A percentile compares a stretch with the other conserved stretches of the same genome.
Evolutionary conservation across 1,284 basidiomycete species (phyloP).

Genomic region (Schizophyllum amplum): DNA sequence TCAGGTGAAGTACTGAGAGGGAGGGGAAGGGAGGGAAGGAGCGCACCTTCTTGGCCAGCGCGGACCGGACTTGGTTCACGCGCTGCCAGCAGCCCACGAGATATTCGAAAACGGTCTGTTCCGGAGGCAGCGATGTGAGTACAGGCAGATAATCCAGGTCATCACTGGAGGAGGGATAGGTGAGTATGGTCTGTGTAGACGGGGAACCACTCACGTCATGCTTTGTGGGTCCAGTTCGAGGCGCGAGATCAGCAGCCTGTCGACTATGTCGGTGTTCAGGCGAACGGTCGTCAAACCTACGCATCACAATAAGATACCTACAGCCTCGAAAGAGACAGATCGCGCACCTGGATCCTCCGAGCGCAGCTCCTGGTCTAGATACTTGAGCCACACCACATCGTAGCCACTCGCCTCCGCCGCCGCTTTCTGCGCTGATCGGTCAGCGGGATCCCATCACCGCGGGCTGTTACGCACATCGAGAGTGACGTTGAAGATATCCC

Average conservation of each 20-base stretch:
- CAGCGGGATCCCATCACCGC: no score
- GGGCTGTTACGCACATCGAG: constrained; percentile 50
- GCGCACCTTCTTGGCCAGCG: constrained; percentile 62
- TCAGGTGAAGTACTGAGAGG: no score
- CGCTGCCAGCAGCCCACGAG: constrained; percentile 90
- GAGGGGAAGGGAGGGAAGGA: no score
- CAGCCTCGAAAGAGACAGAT: not conserved
- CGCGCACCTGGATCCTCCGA: constrained; percentile 56
- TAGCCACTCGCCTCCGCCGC: constrained; percentile 65
- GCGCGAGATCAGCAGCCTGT: constrained; percentile 81
- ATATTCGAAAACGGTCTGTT: constrained; percentile 88
- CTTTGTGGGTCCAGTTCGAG: constrained; percentile 73
- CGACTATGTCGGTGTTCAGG: constrained; percentile 53
- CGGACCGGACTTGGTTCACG: constrained; percentile 48
- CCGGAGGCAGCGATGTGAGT: constrained; percentile 68
- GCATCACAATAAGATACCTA: constrained; percentile 4
- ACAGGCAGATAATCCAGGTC: constrained; percentile 77
- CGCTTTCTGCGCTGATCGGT: constrained; percentile 46
- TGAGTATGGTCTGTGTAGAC: no score
- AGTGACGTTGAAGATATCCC: constrained; percentile 69
- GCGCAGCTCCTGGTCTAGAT: constrained; percentile 62
- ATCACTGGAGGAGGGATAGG: no score
- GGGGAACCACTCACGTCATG: no score
- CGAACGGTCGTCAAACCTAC: constrained; percentile 23
- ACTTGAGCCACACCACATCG: constrained; percentile 80